Evolutionary conservation across 1,284 basidiomycete species (phyloP).

Genomic region (Tylopilus sp.): DNA sequence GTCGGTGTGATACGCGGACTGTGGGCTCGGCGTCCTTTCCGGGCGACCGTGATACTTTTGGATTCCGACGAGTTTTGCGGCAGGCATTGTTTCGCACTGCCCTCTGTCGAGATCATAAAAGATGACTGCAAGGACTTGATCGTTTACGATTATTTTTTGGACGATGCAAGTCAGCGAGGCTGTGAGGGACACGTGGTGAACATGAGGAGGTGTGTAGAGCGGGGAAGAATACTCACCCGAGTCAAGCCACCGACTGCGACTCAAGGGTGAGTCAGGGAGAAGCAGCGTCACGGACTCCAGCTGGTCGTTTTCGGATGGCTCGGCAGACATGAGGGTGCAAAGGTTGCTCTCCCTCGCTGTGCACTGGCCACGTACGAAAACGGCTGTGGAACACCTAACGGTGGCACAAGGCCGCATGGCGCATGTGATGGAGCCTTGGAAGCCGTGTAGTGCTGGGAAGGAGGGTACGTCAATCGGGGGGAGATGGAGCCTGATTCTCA

Average conservation of each 20-base stretch:
- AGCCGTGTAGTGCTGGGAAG: slow-evolving; percentile 56
- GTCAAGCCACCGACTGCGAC: slow-evolving; percentile 59
- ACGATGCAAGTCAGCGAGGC: slow-evolving; percentile 54
- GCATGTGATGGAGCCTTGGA: slow-evolving; percentile 57
- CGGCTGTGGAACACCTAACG: slow-evolving; percentile 61
- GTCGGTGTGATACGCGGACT: slow-evolving; percentile 32
- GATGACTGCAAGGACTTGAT: slow-evolving; percentile 57
- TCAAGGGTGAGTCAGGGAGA: slow-evolving; percentile 61
- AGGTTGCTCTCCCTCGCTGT: slow-evolving; percentile 50
- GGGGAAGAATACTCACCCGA: slow-evolving; percentile 47
- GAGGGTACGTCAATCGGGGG: slow-evolving; percentile 48
- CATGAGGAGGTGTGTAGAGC: slow-evolving; percentile 21
- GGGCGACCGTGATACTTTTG: slow-evolving; percentile 45
- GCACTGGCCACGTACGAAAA: slow-evolving; percentile 50
- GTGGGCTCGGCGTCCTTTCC: slow-evolving; percentile 33
- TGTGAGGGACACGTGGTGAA: slow-evolving; percentile 34
- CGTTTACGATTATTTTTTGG: slow-evolving; percentile 68
- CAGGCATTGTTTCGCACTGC: slow-evolving; percentile 48
- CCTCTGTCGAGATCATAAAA: slow-evolving; percentile 65
- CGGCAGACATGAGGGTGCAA: slow-evolving; percentile 37
- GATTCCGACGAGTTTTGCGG: slow-evolving; percentile 56
- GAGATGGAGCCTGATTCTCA: slow-evolving; percentile 54
- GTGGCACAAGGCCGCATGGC: slow-evolving; percentile 49
- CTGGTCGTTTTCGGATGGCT: slow-evolving; percentile 39
- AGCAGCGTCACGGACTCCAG: slow-evolving; percentile 48